Evolutionary conservation across 2,329 filamentous ascomycete species (phyloP).

Genomic region (Talaromyces rugulosus): DNA sequence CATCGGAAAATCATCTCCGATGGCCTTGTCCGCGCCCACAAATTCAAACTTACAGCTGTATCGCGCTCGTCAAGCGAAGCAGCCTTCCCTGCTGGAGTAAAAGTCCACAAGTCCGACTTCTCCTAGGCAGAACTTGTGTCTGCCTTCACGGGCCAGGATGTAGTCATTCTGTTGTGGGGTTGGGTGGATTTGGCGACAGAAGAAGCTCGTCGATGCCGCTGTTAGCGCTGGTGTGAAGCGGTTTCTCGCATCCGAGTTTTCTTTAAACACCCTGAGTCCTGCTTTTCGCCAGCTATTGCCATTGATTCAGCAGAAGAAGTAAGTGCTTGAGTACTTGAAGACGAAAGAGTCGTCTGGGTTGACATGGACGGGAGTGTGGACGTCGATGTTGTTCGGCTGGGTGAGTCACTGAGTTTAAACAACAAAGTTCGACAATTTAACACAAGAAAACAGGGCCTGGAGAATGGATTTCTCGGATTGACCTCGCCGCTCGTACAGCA

Average conservation of each 20-base stretch:
- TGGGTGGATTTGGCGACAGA: conserved; percentile 23
- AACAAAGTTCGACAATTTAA: background rate
- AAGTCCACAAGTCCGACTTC: conserved; percentile 22
- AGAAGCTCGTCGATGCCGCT: conserved; percentile 29
- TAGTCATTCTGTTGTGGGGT: conserved; percentile 26
- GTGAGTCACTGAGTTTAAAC: conserved; percentile 9
- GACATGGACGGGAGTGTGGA: conserved; percentile 58
- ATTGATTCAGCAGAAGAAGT: conserved; percentile 23
- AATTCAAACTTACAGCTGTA: conserved; percentile 22
- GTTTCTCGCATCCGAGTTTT: conserved; percentile 33
- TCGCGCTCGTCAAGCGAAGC: conserved; percentile 19
- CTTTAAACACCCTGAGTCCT: conserved; percentile 22
- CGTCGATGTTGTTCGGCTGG: conserved; percentile 61
- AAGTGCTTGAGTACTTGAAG: conserved; percentile 50
- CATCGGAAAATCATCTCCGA: conserved; percentile 21
- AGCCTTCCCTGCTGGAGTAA: conserved; percentile 19
- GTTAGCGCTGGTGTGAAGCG: conserved; percentile 27
- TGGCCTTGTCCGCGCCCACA: conserved; percentile 13
- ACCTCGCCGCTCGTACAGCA: conserved; percentile 46
- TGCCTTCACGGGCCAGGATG: conserved; percentile 26
- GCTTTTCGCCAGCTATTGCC: conserved; percentile 21
- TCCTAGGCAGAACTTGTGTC: conserved; percentile 19
- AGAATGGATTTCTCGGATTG: conserved; percentile 47
- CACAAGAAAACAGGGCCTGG: conserved; percentile 38
- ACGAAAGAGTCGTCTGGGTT: conserved; percentile 45